Base-by-base conservation (phyloP, 2,329 filamentous ascomycete genomes). In the Paradendryphiella salina region DNA sequence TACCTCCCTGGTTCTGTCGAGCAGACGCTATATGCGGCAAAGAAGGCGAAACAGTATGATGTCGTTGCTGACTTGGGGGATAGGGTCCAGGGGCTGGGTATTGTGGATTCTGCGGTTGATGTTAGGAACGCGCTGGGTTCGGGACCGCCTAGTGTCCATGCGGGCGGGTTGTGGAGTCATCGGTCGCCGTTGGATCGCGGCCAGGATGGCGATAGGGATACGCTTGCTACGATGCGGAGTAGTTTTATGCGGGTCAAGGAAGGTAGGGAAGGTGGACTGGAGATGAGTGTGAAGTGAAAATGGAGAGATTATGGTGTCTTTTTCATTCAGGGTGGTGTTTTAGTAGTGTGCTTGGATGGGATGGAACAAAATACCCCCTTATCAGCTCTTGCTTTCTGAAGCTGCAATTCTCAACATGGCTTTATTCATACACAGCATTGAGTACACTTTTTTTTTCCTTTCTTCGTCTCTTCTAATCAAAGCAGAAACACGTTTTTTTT, bases 1-100 rank as follows among this genome's bases (percentile, higher is more conserved):
- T 79, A 81, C 4, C 79, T 96, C 0, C 90, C 90, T 0, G 86
- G 85, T 0, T 83, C 65, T 1, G 56, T 55, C 1, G 70, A 73
- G 31, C 65, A 72, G 40, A 49, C 49, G 2, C 52, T 46, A 5
- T 56, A 60, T 48, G 35, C 58, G 4, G 52, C 39, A 2, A 55
- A 52, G 14, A 50, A 23, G 52, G 54, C n/a, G 40, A 56, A 13
- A 36, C 41, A n/a, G 39, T 53, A 18, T 45, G 37, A 48, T 23
- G 21, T 35, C 3, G 18, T 71, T 1, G 56, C 61, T 0, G 63
- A 67, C 1, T 48, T 70, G 1, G 65, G 65, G n/a, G 44, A 60
- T 3, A 56, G 57, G 6, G 64, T 71, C 0, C 67, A 65, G 29
- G 65, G 68, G 1, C 46, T 72, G 3, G 68, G 68, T 5, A 70